phyloP scores from a whole-genome alignment of 192 early-diverging fungal genomes.

The Pilaira anomala region DNA sequence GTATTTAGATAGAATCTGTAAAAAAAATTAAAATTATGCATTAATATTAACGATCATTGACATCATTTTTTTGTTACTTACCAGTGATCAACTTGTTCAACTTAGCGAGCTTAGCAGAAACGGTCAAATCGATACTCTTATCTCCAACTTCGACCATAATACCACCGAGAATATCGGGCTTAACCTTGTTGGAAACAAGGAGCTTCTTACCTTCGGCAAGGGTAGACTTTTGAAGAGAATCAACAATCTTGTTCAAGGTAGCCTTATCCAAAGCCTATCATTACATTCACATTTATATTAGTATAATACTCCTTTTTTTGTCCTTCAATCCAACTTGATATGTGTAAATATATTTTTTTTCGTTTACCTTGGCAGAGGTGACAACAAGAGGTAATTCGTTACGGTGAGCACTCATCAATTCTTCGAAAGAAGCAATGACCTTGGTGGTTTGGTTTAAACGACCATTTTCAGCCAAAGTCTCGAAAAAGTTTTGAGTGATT shows the following conservation, averaged over 20 bases:
- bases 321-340: background rate
- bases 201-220: slow-evolving; percentile 82
- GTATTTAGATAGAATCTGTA: background rate
- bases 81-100: slow-evolving; percentile 88
- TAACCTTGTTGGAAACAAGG: slow-evolving; percentile 84
- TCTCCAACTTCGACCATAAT: slow-evolving; percentile 96
- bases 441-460: slow-evolving; percentile 80
- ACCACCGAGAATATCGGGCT: slow-evolving; percentile 91
- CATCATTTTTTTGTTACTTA: slow-evolving; percentile 21
- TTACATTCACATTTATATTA: background rate
- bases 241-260: slow-evolving; percentile 55
- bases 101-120: slow-evolving; percentile 92
- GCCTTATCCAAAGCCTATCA: slow-evolving; percentile 76
- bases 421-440: slow-evolving; percentile 75
- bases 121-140: slow-evolving; percentile 97
- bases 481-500: slow-evolving; percentile 91
- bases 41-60: background rate
- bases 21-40: background rate
- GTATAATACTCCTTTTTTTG: background rate
- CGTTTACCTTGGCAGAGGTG: slow-evolving; percentile 79
- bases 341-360: background rate
- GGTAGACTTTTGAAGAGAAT: slow-evolving; percentile 60
- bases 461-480: slow-evolving; percentile 90
- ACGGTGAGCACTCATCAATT: slow-evolving; percentile 86
- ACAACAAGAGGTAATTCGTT: slow-evolving; percentile 85